These are phyloP conservation scores for Heterobasidion parviporum DNA, from an alignment of 1,284 basidiomycete genomes.

Conservation along the genomic window DNA sequence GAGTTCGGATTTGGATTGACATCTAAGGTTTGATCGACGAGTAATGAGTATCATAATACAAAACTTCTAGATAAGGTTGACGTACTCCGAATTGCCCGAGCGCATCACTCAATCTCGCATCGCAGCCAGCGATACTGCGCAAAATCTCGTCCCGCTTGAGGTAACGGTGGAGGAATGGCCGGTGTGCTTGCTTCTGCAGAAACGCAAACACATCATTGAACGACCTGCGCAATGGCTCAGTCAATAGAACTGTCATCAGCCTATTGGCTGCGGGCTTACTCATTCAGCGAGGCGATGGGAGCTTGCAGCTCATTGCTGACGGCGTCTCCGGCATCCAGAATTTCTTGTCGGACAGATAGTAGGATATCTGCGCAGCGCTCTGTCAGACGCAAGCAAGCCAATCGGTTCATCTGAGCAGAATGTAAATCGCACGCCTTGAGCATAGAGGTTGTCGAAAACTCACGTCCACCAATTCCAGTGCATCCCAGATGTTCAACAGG, in stretches of 20 bases:
- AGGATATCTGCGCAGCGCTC: slow-evolving; percentile 46
- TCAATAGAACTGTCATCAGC: slow-evolving; percentile 13
- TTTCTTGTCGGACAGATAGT: slow-evolving; percentile 35
- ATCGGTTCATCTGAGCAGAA: slow-evolving; percentile 40
- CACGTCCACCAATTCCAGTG: slow-evolving; percentile 53
- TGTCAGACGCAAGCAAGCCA: slow-evolving; percentile 40
- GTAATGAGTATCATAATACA: slow-evolving; percentile 1
- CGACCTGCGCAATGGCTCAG: slow-evolving; percentile 4
- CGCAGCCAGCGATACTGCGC: slow-evolving; percentile 44
- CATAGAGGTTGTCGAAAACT: slow-evolving; percentile 16
- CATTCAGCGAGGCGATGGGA: slow-evolving; percentile 37
- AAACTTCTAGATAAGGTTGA: neutral
- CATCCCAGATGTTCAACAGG: slow-evolving; percentile 54
- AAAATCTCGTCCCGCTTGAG: slow-evolving; percentile 67
- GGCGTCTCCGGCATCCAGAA: slow-evolving; percentile 29
- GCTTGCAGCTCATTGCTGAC: slow-evolving; percentile 26
- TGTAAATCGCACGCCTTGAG: neutral
- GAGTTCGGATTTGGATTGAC: slow-evolving; percentile 51
- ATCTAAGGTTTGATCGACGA: slow-evolving; percentile 18
- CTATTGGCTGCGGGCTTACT: slow-evolving; percentile 29
- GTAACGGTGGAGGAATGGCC: slow-evolving; percentile 75
- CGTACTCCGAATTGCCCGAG: slow-evolving; percentile 49
- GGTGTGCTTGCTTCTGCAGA: slow-evolving; percentile 48
- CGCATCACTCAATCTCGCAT: slow-evolving; percentile 45
- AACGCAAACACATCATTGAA: slow-evolving; percentile 42